phyloP scores from a whole-genome alignment of 495 filamentous ascomycete genomes.

The Penicillium subrubescens region DNA sequence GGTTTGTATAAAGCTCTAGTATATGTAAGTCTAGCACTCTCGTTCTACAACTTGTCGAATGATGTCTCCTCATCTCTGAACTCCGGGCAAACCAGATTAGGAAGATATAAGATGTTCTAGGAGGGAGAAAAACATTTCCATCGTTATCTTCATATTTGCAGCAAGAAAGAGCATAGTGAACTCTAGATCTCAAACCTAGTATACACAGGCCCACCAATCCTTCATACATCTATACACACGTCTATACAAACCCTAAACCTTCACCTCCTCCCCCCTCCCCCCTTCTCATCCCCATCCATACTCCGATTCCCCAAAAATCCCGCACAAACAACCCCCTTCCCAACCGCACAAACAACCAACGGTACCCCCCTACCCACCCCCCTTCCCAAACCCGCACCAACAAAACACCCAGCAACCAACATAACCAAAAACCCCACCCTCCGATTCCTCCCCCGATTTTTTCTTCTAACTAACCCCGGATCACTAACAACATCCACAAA shows the following conservation, averaged over 20 bases:
- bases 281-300: not conserved
- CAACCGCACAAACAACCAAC: conserved; percentile 24
- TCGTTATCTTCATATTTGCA: too few relatives aligned
- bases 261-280: not conserved
- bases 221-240: not conserved
- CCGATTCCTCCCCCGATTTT: conserved; percentile 56
- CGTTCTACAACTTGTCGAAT: not conserved
- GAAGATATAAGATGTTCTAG: not conserved
- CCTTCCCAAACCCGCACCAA: conserved; percentile 42
- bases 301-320: conserved; percentile 23
- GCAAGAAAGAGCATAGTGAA: too few relatives aligned
- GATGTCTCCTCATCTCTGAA: not conserved
- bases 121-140: too few relatives aligned
- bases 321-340: conserved; percentile 19
- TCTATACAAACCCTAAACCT: not conserved
- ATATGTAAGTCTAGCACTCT: too few relatives aligned
- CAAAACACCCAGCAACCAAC: conserved; percentile 54
- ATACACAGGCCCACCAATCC: not conserved
- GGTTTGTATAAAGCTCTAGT: too few relatives aligned
- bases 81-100: not conserved
- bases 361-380: conserved; percentile 17
- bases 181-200: too few relatives aligned
- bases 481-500: conserved; percentile 64
- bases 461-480: conserved; percentile 38
- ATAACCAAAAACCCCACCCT: conserved; percentile 52